phyloP scores from a whole-genome alignment of 257 asterid species.

The Cynanchum wilfordii region DNA sequence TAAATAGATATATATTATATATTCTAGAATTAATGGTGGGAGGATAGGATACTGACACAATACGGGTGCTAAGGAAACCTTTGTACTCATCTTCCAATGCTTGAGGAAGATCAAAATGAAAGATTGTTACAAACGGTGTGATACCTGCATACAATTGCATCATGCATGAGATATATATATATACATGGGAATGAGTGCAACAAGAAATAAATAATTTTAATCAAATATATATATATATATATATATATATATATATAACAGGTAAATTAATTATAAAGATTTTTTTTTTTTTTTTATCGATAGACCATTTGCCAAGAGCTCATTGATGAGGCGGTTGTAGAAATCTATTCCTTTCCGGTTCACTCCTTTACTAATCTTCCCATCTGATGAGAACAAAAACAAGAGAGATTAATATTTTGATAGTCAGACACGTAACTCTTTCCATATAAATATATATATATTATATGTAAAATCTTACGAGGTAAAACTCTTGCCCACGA shows the following conservation, averaged over 20 bases:
- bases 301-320: conserved; percentile 23
- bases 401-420: too few relatives aligned
- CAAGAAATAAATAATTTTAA: too few relatives aligned
- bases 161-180: too few relatives aligned
- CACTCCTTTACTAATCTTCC: conserved; percentile 31
- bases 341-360: conserved; percentile 28
- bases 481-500: conserved; percentile 36
- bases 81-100: conserved; percentile 24
- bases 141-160: conserved; percentile 3
- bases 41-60: conserved; percentile 11
- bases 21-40: neutral
- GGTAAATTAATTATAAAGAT: too few relatives aligned
- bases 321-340: conserved; percentile 32
- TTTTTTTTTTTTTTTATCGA: too few relatives aligned
- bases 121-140: conserved; percentile 31
- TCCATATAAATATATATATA: too few relatives aligned
- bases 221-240: too few relatives aligned
- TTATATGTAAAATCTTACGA: conserved; percentile 11
- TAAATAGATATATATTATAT: too few relatives aligned
- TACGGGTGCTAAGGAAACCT: conserved; percentile 22
- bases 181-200: too few relatives aligned
- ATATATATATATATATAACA: too few relatives aligned
- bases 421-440: too few relatives aligned
- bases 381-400: conserved; percentile 13
- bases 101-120: conserved; percentile 55